phyloP scores from a whole-genome alignment of 2,329 filamentous ascomycete species.

The Aspergillus proliferans region DNA sequence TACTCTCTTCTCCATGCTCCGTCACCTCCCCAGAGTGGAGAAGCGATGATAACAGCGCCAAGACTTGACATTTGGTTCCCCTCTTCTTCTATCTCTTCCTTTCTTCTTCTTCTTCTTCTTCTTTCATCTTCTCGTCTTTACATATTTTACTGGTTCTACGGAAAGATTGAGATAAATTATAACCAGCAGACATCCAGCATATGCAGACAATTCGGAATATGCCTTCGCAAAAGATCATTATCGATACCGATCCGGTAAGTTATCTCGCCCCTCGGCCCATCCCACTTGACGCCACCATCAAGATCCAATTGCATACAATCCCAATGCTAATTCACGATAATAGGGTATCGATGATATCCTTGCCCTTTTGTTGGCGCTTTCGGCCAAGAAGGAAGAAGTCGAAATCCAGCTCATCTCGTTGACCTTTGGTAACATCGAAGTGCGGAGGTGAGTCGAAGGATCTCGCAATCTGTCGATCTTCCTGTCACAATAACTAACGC shows the following conservation, averaged over 20 bases:
- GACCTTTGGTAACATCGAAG: slow-evolving; percentile 88
- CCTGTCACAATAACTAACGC: no score
- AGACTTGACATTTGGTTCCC: slow-evolving; percentile 4
- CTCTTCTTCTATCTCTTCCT: no score
- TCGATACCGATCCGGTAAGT: slow-evolving; percentile 86
- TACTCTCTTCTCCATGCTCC: no score
- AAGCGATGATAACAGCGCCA: slow-evolving; percentile 11
- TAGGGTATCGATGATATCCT: slow-evolving; percentile 83
- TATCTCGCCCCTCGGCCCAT: not conserved
- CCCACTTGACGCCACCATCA: not conserved
- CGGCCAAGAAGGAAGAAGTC: slow-evolving; percentile 73
- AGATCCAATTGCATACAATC: no score
- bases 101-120: no score
- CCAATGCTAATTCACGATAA: not conserved
- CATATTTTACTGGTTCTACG: no score
- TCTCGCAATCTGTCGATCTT: not conserved
- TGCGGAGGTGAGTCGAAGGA: slow-evolving; percentile 58
- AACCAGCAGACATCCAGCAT: no score
- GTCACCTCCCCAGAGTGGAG: slow-evolving; percentile 4
- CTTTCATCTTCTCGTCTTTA: no score
- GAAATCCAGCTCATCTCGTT: slow-evolving; percentile 80
- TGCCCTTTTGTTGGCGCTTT: slow-evolving; percentile 79
- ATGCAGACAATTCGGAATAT: slow-evolving; percentile 34
- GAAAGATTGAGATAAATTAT: no score
- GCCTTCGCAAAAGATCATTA: slow-evolving; percentile 74